Evolutionary conservation across 2,329 filamentous ascomycete genomes (phyloP), one percentile per base, ranked within the genome.

Genomic region (Aspergillus oerlinghausenensis): DNA sequence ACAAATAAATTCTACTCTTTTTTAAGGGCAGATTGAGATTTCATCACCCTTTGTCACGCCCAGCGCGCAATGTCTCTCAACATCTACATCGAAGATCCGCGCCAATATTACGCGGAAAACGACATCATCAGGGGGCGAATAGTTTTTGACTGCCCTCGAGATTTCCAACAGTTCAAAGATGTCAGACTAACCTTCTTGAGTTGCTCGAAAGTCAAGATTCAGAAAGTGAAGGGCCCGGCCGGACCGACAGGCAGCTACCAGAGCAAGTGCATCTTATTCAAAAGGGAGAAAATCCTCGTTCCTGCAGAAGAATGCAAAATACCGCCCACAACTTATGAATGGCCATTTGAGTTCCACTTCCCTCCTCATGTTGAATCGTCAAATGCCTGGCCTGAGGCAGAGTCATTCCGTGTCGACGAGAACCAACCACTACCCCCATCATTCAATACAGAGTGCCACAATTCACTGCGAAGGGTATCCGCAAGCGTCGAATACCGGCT

Each of bases 191-290:
- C 40, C 3, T 62, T 63, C 28, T 54, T 50, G 3, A 60, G 60
- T 4, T 48, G 56, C 43, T 53, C 54, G 19, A 63, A 63, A 29
- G 55, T 57, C n/a, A 60, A 54, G 14, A 25, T 63, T 3, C 55
- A 57, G 38, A 62, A 63, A 25, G 53, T 60, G n/a, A 63, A 62
- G 23, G 55, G 57, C 11, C 25, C 57, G 5, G 60, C 50, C 0
- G 57, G 57, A 3, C 57, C 56, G 1, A 42, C 59, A 9, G 54
- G 54, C 14, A 60, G 38, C 19, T 63, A 62, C 49, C 58, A 51
- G 4, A 61, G 61, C 52, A 55, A 60, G 53, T 60, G 59, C 26
- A 26, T 60, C 3, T 51, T 63, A 2, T 63, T 63, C 29, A 54
- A 60, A 19, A 58, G 59, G 45, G 57, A 59, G 23, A 55, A 35